phyloP scores from a whole-genome alignment of 2,329 filamentous ascomycete species.

The Lecanicillium sp. region DNA sequence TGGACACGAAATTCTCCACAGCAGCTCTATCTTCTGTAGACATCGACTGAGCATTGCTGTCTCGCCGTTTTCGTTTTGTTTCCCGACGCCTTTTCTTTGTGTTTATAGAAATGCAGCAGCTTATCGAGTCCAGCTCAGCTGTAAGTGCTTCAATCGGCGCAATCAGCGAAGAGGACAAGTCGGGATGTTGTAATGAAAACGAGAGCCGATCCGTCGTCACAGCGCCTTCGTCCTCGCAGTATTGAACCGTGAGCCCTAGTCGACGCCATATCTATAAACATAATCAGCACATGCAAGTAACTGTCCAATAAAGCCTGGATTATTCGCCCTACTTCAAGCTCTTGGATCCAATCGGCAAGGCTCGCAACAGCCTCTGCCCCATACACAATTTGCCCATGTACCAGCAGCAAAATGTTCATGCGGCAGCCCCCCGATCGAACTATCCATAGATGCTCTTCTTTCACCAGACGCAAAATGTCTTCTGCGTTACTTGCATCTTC shows the following conservation, averaged over 20 bases:
- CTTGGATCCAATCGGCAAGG: conserved; percentile 15
- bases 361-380: conserved; percentile 8
- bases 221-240: conserved; percentile 3
- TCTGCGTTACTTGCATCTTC: conserved; percentile 7
- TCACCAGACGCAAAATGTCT: conserved; percentile 16
- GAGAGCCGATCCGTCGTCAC: conserved; percentile 11
- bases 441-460: conserved; percentile 23
- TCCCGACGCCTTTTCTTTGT: not conserved
- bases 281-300: not conserved
- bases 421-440: conserved; percentile 20
- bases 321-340: conserved; percentile 18
- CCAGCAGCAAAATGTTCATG: conserved; percentile 18
- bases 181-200: conserved; percentile 29
- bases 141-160: conserved; percentile 17
- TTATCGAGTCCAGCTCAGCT: conserved; percentile 18
- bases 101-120: conserved; percentile 17
- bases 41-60: not conserved
- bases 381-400: conserved; percentile 11
- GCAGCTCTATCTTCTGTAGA: not conserved
- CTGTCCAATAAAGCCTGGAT: not conserved
- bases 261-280: conserved; percentile 22
- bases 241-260: conserved; percentile 19
- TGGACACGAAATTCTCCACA: not conserved
- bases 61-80: not conserved
- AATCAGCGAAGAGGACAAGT: conserved; percentile 21